Conservation (phyloP, 352 stramenopile genomes). For the Globisporangium takayamanum region DNA sequence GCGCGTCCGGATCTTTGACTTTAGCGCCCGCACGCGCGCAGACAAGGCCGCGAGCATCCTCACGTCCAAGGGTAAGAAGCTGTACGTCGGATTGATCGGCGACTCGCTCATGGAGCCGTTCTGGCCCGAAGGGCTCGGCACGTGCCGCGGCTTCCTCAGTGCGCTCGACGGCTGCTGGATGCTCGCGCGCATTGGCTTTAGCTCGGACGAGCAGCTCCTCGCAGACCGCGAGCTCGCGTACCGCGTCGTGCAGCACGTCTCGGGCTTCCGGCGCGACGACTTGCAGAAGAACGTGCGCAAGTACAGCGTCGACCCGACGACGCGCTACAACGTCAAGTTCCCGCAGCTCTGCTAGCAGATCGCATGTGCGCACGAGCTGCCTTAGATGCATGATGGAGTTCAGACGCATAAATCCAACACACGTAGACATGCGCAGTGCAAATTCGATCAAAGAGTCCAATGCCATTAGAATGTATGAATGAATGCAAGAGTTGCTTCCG, state of each 20-base stretch:
- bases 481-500: not conserved
- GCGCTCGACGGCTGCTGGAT: constrained; percentile 76
- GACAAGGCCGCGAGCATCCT: constrained; percentile 71
- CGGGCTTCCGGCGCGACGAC: constrained; percentile 61
- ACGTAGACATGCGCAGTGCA: too few species aligned
- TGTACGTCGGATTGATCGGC: constrained; percentile 73
- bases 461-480: not conserved
- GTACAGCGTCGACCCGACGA: constrained; percentile 70
- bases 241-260: constrained; percentile 70
- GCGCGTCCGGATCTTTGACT: constrained; percentile 78
- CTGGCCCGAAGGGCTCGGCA: constrained; percentile 80
- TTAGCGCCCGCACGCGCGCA: constrained; percentile 68
- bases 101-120: constrained; percentile 83
- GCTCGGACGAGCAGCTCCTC: constrained; percentile 66
- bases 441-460: too few species aligned
- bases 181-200: constrained; percentile 61
- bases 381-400: not conserved
- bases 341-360: constrained; percentile 35
- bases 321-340: constrained; percentile 76
- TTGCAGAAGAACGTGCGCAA: constrained; percentile 81
- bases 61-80: constrained; percentile 57
- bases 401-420: too few species aligned
- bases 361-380: not conserved
- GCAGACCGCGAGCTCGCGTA: constrained; percentile 73
- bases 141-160: constrained; percentile 74